These are phyloP conservation scores for Cajanus cajan DNA, from an alignment of 306 rosid genomes.

Conservation along the genomic window DNA sequence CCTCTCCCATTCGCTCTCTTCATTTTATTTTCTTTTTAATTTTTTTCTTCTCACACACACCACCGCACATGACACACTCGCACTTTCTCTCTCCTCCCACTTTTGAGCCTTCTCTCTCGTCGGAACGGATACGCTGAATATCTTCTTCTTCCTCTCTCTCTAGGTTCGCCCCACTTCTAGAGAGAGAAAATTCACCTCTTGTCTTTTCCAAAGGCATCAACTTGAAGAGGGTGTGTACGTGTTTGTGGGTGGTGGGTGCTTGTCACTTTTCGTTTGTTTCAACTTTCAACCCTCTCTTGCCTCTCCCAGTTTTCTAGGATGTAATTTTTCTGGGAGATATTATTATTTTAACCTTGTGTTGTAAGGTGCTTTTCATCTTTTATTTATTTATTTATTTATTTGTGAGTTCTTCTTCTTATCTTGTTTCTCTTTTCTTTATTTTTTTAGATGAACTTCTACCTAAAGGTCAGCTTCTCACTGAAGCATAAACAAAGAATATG, in stretches of 20 bases:
- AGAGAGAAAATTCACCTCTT: not conserved
- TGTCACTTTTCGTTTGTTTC: not conserved
- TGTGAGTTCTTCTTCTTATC: not conserved
- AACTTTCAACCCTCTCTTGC: slow-evolving; percentile 23
- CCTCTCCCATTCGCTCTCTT: not conserved
- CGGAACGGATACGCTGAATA: slow-evolving; percentile 52
- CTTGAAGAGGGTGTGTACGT: slow-evolving; percentile 17
- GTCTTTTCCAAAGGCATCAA: not conserved
- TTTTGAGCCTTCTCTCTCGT: slow-evolving; percentile 35
- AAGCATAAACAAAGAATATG: slow-evolving; percentile 46
- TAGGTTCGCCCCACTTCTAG: not conserved
- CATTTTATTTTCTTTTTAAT: not conserved
- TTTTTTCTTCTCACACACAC: not conserved
- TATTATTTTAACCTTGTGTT: slow-evolving; percentile 35
- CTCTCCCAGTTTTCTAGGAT: slow-evolving; percentile 22
- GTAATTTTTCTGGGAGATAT: slow-evolving; percentile 11
- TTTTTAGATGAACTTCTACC: slow-evolving; percentile 41
- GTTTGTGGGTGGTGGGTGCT: not conserved
- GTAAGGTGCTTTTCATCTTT: slow-evolving; percentile 38
- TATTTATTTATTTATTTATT: not conserved
- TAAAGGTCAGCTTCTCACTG: slow-evolving; percentile 52
- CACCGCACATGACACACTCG: not conserved
- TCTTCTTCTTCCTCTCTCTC: slow-evolving; percentile 39
- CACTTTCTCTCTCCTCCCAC: slow-evolving; percentile 29
- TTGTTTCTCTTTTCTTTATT: slow-evolving; percentile 16